A percentile compares a stretch with the other conserved stretches of the same genome.
These are phyloP conservation scores for Sequoia sempervirens DNA, from an alignment of 75 land plant species.

Conservation along the genomic window DNA sequence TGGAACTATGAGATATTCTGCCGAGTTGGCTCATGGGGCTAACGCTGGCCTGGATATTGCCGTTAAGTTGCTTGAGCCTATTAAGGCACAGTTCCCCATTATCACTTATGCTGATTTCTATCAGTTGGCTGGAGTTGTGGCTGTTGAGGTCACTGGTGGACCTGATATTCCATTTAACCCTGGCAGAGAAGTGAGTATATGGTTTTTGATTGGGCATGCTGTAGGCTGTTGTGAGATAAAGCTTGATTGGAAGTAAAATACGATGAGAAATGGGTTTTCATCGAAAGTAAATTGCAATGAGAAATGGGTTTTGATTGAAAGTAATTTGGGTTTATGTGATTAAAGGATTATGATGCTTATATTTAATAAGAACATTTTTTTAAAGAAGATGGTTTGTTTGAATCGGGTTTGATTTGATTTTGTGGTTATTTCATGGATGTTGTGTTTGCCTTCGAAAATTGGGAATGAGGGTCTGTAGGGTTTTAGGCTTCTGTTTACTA, in stretches of 20 bases:
- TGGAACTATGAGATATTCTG: constrained; percentile 69
- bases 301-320: neutral
- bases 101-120: constrained; percentile 81
- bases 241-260: neutral
- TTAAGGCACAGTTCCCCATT: constrained; percentile 82
- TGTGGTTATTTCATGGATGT: neutral
- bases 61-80: constrained; percentile 64
- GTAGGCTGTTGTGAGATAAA: neutral
- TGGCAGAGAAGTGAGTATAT: constrained; percentile 64
- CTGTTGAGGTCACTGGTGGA: constrained; percentile 96
- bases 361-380: too few relatives aligned
- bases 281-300: neutral
- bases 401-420: neutral
- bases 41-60: constrained; percentile 93
- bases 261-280: neutral
- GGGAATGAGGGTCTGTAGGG: neutral
- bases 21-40: constrained; percentile 71
- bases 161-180: constrained; percentile 92
- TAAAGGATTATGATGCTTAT: too few relatives aligned
- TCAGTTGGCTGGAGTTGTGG: constrained; percentile 97
- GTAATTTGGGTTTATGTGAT: neutral
- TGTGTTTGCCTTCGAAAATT: neutral
- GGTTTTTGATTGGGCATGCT: too few relatives aligned
- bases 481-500: neutral
- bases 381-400: too few relatives aligned